phyloP scores from a whole-genome alignment of 148 eudicot species.

The Nepenthes mirabilis region DNA sequence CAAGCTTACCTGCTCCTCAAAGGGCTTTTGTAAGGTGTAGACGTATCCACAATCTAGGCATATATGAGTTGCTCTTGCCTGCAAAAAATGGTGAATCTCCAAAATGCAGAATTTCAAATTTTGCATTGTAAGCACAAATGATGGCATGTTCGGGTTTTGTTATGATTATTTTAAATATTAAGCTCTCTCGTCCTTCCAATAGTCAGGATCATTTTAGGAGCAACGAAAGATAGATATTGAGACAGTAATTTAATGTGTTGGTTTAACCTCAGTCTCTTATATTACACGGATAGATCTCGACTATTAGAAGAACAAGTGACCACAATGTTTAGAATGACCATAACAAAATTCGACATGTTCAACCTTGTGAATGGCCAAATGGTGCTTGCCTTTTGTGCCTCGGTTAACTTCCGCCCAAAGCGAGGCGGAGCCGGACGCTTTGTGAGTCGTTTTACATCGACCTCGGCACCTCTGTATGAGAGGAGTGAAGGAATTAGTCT shows the following conservation, averaged over 20 bases:
- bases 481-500: not conserved
- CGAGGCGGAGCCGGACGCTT: conserved; percentile 97
- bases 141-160: not conserved
- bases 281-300: too few relatives aligned
- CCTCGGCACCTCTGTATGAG: conserved; percentile 55
- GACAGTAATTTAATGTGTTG: too few relatives aligned
- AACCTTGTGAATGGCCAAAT: not conserved
- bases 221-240: not conserved
- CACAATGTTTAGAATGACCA: too few relatives aligned
- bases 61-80: conserved; percentile 91
- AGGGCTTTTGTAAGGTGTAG: conserved; percentile 62
- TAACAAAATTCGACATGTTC: too few relatives aligned
- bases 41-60: conserved; percentile 95
- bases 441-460: conserved; percentile 80
- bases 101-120: not conserved
- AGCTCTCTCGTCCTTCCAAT: too few relatives aligned
- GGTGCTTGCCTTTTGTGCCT: conserved; percentile 67
- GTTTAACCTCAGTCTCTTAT: too few relatives aligned
- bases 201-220: not conserved
- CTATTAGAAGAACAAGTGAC: too few relatives aligned
- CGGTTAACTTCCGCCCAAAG: conserved; percentile 79
- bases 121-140: not conserved
- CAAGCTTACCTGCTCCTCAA: conserved; percentile 77
- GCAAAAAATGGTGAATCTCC: conserved; percentile 7
- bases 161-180: too few relatives aligned